Evolutionary conservation across 495 filamentous ascomycete species (phyloP), one percentile per base, ranked within the genome.

Genomic region (Aspergillus homomorphus): DNA sequence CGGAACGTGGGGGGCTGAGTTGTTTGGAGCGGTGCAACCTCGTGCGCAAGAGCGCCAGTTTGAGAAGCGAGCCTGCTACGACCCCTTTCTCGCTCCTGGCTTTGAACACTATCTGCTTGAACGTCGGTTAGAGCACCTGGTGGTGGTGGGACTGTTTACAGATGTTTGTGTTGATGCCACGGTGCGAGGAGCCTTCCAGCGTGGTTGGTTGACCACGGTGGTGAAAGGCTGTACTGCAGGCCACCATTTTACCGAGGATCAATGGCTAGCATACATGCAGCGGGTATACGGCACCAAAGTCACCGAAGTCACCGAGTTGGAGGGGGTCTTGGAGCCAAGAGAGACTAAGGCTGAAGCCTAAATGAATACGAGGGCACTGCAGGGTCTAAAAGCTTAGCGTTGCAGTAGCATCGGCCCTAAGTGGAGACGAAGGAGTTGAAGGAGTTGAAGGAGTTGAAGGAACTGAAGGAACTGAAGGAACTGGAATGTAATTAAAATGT

Each of bases 121-220:
- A 10, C 54, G n/a, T 22, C 16, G 8, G 9, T 50, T 50, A 9
- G 54, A 57, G 45, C 54, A 57, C 49, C 10, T 57, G 24, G 45
- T 57, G 8, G 15, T 57, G 28, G 54, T 30, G 54, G 3, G n/a
- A n/a, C 44, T 57, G 16, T 57, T 49, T 19, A 49, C 24, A 1
- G 54, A 57, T 50, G 45, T 57, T 16, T 57, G 54, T 14, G 16
- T 57, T 41, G 45, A 57, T 50, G 44, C 54, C 12, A 50, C 54
- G 8, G 54, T 45, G 18, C 44, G 54, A 3, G 49, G 44, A n/a
- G 45, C 44, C 1, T 57, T 57, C 21, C 54, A 57, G 28, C 48
- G 42, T 24, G 54, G 54, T 10, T 50, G 48, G 18, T 50, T 33
- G 22, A 30, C 23, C n/a, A 57, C 54, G 0, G 24, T 57, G 15